Conservation (phyloP, 2,329 filamentous ascomycete species). For the Gnomoniopsis sp. region DNA sequence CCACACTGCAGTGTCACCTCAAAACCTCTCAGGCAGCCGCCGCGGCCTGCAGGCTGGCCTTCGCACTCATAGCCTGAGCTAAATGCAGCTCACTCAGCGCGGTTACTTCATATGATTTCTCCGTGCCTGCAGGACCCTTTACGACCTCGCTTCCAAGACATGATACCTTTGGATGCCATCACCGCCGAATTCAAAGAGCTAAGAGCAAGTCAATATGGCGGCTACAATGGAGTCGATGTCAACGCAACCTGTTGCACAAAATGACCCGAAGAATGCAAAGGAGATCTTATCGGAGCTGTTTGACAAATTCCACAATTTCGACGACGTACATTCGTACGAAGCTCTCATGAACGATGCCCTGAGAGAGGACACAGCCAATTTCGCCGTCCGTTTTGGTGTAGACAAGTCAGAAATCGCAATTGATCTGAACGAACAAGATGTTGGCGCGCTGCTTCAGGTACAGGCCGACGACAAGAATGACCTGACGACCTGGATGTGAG, state of each 20-base stretch:
- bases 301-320: conserved; percentile 49
- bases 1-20: no score
- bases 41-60: no score
- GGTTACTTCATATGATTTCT: no score
- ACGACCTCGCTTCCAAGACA: no score
- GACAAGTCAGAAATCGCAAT: conserved; percentile 53
- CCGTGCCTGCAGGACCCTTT: no score
- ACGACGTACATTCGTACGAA: conserved; percentile 44
- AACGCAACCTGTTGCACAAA: neutral
- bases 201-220: conserved; percentile 6
- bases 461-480: conserved; percentile 27
- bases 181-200: neutral
- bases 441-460: conserved; percentile 35
- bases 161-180: neutral
- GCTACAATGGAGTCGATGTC: conserved; percentile 10
- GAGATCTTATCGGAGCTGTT: conserved; percentile 8
- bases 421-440: conserved; percentile 42
- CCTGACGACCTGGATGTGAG: conserved; percentile 71
- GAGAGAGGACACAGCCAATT: conserved; percentile 47
- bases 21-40: no score
- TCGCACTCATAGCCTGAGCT: no score
- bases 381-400: conserved; percentile 63
- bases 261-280: conserved; percentile 5
- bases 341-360: conserved; percentile 38
- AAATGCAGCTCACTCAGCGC: no score